Evolutionary conservation across 148 eudicot species (phyloP), one percentile per base, ranked within the genome.

Genomic region (Dysphania ambrosioides): DNA sequence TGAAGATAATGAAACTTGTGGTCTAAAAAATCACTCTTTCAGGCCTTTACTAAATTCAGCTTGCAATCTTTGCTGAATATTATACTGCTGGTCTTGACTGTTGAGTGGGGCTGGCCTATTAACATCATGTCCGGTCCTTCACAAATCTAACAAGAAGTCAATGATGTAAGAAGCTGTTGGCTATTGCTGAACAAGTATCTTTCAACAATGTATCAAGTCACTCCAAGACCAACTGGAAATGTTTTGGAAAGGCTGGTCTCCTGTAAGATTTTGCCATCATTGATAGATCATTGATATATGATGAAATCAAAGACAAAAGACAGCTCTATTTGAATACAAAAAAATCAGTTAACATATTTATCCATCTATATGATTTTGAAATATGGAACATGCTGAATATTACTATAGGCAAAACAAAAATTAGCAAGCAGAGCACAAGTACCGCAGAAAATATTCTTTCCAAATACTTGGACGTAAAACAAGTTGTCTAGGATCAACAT

Each of bases 401-500:
- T 15, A 30, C 18, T 15, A n/a, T n/a, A 36, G 35, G 0, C 6
- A 64, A 64, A 59, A 3, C 27, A 35, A 35, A 64, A 31, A 12
- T 12, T 13, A 21, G 19, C 3, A 16, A 47, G 53, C 21, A n/a
- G n/a, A n/a, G n/a, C n/a, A 47, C n/a, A 4, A 47, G 15, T 47
- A 12, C 16, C 4, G 53, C 32, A 27, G 30, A 24, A 59, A 59
- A 59, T 26, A 8, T 8, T 38, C 5, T 36, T 19, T 8, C 18
- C 49, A 5, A 23, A n/a, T 30, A 21, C 29, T 67, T 73, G 55
- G 36, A 26, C 15, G 16, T 24, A 47, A 13, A 68, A 71, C 40
- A 11, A 88, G 83, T 24, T 79, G 70, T 32, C 78, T 74, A 74
- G 85, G 87, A 73, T 89, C 83, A 68, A 78, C 81, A 70, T 76